These are phyloP conservation scores for Ephemerocybe angulata DNA, from an alignment of 768 basidiomycete genomes.

Conservation along the genomic window DNA sequence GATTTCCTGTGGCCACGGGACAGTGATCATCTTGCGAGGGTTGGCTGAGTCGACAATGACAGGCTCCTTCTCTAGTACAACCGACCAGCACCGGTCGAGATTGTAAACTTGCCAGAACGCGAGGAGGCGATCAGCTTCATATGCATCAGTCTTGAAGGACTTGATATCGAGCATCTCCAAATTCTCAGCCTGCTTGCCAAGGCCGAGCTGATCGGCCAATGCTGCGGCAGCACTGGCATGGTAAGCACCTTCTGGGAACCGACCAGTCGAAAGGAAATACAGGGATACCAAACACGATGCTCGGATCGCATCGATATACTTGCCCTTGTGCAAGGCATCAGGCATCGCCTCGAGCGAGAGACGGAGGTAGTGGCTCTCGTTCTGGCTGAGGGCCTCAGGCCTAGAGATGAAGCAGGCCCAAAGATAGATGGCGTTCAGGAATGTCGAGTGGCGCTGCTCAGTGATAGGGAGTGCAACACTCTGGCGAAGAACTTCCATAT, in stretches of 20 bases:
- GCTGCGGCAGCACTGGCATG: conserved; percentile 73
- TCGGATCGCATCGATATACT: conserved; percentile 67
- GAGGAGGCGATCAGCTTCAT: conserved; percentile 67
- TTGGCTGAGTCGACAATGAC: conserved; percentile 63
- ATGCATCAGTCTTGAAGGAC: conserved; percentile 53
- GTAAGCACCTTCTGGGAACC: conserved; percentile 74
- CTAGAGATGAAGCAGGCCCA: conserved; percentile 82
- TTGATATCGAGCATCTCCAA: conserved; percentile 46
- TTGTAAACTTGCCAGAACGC: conserved; percentile 85
- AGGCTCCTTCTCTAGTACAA: conserved; percentile 62
- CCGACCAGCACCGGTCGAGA: conserved; percentile 79
- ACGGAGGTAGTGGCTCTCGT: conserved; percentile 69
- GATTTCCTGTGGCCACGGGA: conserved; percentile 75
- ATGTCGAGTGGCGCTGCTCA: conserved; percentile 69
- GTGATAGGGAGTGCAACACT: conserved; percentile 48
- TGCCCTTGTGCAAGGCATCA: conserved; percentile 57
- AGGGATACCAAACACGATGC: conserved; percentile 71
- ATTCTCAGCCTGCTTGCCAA: conserved; percentile 36
- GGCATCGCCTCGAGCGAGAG: conserved; percentile 60
- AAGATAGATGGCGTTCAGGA: conserved; percentile 78
- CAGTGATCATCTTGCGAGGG: conserved; percentile 55
- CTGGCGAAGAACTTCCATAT: conserved; percentile 63
- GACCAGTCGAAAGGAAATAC: conserved; percentile 75
- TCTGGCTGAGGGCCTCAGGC: conserved; percentile 62
- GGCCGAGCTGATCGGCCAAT: conserved; percentile 68